A percentile compares a stretch with the other conserved stretches of the same genome.
These are phyloP conservation scores for Streptanthus diversifolius DNA, from an alignment of 345 rosid genomes.

Conservation along the genomic window DNA sequence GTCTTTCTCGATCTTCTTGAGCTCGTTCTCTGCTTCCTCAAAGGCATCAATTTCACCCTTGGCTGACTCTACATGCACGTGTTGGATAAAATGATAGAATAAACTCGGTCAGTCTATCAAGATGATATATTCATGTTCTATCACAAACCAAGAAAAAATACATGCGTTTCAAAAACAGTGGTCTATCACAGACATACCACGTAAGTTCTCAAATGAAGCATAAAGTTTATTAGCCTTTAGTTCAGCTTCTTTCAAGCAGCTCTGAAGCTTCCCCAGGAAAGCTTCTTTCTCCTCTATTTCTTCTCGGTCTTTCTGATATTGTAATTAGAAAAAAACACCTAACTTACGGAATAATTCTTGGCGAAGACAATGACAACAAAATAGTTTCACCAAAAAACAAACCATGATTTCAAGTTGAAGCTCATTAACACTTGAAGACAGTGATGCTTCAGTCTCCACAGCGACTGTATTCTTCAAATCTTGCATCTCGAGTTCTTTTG, in stretches of 20 bases:
- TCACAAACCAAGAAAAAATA: constrained; percentile 7
- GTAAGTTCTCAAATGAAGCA: constrained; percentile 52
- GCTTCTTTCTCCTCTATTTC: constrained; percentile 53
- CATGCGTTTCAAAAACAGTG: constrained; percentile 11
- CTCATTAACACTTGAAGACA: constrained; percentile 67
- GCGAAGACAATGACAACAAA: not conserved
- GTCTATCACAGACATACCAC: constrained; percentile 47
- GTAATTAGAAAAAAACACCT: not conserved
- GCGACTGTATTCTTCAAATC: constrained; percentile 54
- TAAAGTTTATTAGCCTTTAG: constrained; percentile 53
- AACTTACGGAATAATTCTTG: not conserved
- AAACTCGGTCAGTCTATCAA: constrained; percentile 6
- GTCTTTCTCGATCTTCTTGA: constrained; percentile 64
- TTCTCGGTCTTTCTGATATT: constrained; percentile 46
- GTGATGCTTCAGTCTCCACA: constrained; percentile 42
- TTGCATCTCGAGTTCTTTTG: constrained; percentile 52
- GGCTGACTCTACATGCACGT: constrained; percentile 55
- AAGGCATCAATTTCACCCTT: constrained; percentile 68
- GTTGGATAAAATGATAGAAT: not conserved
- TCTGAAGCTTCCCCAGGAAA: constrained; percentile 43
- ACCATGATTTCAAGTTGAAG: constrained; percentile 78
- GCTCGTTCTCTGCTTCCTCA: constrained; percentile 71
- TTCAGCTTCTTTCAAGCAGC: constrained; percentile 52
- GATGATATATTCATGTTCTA: not conserved
- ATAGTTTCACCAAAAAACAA: constrained; percentile 32